Percentiles rank a stretch among this genome's conserved stretches.
Conservation (phyloP, 1,284 basidiomycete genomes). For the Apiotrichum laibachii region DNA sequence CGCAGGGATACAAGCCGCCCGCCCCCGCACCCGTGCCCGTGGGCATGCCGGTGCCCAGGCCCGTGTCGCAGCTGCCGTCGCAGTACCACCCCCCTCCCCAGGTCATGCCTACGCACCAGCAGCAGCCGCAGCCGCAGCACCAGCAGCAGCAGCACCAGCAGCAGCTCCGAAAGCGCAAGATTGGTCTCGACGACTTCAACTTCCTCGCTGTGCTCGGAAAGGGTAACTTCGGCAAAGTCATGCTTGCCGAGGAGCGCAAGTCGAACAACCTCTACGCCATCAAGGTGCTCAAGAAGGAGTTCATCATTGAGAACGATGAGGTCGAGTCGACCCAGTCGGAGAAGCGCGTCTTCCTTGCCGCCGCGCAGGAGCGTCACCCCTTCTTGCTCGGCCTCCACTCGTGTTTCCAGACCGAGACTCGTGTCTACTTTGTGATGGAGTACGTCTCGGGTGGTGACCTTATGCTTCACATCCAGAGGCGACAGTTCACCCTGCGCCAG, state of each 20-base stretch:
- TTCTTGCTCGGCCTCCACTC: conserved; percentile 96
- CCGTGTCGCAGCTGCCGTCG: not conserved
- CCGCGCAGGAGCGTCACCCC: conserved; percentile 92
- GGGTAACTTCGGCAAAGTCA: conserved; percentile 99
- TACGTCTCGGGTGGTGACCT: conserved; percentile 74
- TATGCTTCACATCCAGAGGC: conserved; percentile 77
- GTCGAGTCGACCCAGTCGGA: conserved; percentile 99
- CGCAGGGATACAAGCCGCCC: conserved; percentile 2
- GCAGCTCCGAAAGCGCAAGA: conserved; percentile 65
- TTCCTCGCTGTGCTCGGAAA: conserved; percentile 98
- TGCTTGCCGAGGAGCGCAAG: conserved; percentile 98
- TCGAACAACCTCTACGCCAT: conserved; percentile 90
- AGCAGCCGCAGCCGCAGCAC: conserved; percentile 52
- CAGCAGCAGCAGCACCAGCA: conserved; percentile 52
- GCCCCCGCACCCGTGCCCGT: conserved; percentile 1
- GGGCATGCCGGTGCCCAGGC: conserved; percentile 25
- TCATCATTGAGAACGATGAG: conserved; percentile 99
- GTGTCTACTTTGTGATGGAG: conserved; percentile 83
- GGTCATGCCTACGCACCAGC: conserved; percentile 7
- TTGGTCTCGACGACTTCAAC: conserved; percentile 98
- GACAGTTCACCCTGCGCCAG: conserved; percentile 73
- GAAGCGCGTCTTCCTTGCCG: conserved; percentile 95
- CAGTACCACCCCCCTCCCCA: no score
- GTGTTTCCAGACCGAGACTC: conserved; percentile 99
- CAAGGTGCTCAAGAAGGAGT: conserved; percentile 99